A percentile compares a stretch with the other conserved stretches of the same genome.
Conservation (phyloP, 164 flowering plant genomes). For the Vitis amurensis region DNA sequence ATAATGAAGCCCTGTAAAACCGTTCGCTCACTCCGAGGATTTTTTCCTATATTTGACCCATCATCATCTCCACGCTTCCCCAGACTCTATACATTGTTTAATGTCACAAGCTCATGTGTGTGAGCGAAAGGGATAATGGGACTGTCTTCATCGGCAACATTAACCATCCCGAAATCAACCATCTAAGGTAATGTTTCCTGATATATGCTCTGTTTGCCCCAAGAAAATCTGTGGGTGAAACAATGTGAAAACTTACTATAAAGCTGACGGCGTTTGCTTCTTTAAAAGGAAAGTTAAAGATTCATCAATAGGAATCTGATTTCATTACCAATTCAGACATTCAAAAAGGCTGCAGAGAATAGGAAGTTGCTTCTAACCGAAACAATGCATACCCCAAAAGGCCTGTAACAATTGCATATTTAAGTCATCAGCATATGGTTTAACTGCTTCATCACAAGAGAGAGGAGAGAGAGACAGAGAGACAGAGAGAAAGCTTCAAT, state of each 20-base stretch:
- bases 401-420: slow-evolving; percentile 14
- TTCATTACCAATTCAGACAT: slow-evolving; percentile 16
- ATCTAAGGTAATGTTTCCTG: no score
- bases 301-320: slow-evolving; percentile 24
- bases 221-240: slow-evolving; percentile 4
- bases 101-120: no score
- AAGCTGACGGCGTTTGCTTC: slow-evolving; percentile 28
- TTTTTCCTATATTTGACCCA: no score
- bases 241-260: not conserved
- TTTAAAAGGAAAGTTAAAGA: slow-evolving; percentile 36
- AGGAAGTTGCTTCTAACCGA: slow-evolving; percentile 34
- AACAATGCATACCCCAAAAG: slow-evolving; percentile 30
- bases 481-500: slow-evolving; percentile 19
- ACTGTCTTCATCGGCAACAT: not conserved
- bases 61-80: no score
- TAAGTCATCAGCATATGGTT: slow-evolving; percentile 25
- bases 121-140: no score
- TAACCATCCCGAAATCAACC: no score
- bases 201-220: not conserved
- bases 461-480: not conserved
- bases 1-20: no score
- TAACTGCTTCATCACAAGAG: no score
- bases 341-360: slow-evolving; percentile 17
- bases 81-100: no score
- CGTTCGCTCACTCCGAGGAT: no score